These are phyloP conservation scores for Fusarium equiseti DNA, from an alignment of 2,329 filamentous ascomycete genomes.

Conservation along the genomic window DNA sequence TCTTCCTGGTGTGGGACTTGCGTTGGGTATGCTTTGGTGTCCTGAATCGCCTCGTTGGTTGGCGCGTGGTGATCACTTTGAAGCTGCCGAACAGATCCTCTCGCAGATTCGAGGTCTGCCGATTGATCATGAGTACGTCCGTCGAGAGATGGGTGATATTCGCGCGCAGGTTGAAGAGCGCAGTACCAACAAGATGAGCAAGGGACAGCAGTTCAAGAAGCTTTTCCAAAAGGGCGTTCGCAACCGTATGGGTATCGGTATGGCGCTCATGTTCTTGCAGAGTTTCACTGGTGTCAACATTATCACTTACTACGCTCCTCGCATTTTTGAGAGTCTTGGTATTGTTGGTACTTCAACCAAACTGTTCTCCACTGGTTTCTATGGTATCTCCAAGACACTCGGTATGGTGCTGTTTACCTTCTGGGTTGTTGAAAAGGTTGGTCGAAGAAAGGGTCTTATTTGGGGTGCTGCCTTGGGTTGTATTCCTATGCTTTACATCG, in stretches of 20 bases:
- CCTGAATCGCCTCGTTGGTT: constrained; percentile 72
- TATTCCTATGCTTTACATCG: constrained; percentile 57
- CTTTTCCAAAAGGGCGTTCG: constrained; percentile 53
- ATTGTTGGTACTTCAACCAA: constrained; percentile 49
- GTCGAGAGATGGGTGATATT: constrained; percentile 68
- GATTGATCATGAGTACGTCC: constrained; percentile 53
- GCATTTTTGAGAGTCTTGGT: constrained; percentile 55
- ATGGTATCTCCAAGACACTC: constrained; percentile 55
- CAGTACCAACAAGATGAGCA: constrained; percentile 49
- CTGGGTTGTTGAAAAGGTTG: constrained; percentile 61
- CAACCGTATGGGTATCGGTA: constrained; percentile 57
- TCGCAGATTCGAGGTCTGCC: constrained; percentile 53
- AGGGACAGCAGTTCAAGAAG: constrained; percentile 49
- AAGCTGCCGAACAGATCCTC: constrained; percentile 55
- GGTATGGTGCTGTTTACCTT: constrained; percentile 56
- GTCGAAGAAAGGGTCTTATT: constrained; percentile 62
- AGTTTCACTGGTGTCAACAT: constrained; percentile 64
- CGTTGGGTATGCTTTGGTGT: constrained; percentile 67
- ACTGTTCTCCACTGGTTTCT: constrained; percentile 57
- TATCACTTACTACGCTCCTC: constrained; percentile 67
- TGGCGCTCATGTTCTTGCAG: constrained; percentile 63
- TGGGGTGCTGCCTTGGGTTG: constrained; percentile 53
- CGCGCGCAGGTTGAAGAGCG: constrained; percentile 66
- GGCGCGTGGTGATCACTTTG: constrained; percentile 68
- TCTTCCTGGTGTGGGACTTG: constrained; percentile 66